Percentiles rank a stretch among this genome's conserved stretches.
phyloP scores from a whole-genome alignment of 305 asterid genomes.

The Coffea humblotiana region DNA sequence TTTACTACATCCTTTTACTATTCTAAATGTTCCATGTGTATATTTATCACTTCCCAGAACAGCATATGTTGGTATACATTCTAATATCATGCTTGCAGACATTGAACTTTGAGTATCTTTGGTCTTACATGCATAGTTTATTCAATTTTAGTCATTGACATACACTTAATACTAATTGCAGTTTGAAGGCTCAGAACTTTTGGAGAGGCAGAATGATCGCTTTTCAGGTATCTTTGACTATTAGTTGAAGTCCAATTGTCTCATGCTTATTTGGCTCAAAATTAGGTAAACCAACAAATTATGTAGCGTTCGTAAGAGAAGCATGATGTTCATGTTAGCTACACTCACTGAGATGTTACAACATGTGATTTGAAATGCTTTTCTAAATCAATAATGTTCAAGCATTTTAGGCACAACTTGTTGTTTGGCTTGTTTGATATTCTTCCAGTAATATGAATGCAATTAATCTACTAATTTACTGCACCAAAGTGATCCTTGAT shows the following conservation, averaged over 20 bases:
- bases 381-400: not conserved
- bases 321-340: not conserved
- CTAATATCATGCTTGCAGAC: not conserved
- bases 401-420: not conserved
- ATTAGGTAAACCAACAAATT: not conserved
- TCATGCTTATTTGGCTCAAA: not conserved
- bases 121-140: not conserved
- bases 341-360: not conserved
- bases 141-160: slow-evolving; percentile 13
- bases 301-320: not conserved
- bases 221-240: slow-evolving; percentile 57
- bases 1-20: not conserved
- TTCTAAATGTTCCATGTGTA: not conserved
- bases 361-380: not conserved
- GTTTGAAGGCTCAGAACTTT: slow-evolving; percentile 76
- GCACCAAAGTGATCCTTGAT: not conserved
- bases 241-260: not conserved
- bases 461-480: not conserved
- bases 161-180: slow-evolving; percentile 37
- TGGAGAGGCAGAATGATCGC: slow-evolving; percentile 71
- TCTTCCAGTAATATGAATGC: not conserved
- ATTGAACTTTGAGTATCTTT: not conserved
- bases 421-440: not conserved
- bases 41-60: not conserved
- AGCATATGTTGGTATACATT: not conserved